phyloP scores from a whole-genome alignment of 192 early-diverging fungal genomes.

The Podila minutissima region DNA sequence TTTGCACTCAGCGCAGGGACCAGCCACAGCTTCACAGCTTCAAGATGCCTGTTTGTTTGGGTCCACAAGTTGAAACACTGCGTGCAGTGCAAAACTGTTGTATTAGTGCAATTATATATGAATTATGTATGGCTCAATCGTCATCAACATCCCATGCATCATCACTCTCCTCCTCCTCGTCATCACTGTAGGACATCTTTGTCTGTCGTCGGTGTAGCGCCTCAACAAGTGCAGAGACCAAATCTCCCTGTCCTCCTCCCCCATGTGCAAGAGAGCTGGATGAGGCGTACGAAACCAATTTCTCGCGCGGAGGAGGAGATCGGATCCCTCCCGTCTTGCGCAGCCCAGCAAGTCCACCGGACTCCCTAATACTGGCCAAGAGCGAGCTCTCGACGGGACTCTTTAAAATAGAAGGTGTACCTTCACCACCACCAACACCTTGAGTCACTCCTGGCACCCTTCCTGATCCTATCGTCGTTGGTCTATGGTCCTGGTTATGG shows the following conservation, averaged over 20 bases:
- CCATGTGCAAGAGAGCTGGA: slow-evolving; percentile 10
- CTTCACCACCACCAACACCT: neutral
- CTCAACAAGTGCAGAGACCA: slow-evolving; percentile 43
- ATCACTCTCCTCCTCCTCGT: slow-evolving; percentile 32
- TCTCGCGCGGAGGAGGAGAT: slow-evolving; percentile 23
- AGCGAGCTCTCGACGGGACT: slow-evolving; percentile 28
- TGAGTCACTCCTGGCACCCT: neutral
- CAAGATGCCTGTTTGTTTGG: too few species aligned
- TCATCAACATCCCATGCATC: slow-evolving; percentile 46
- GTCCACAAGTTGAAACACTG: too few species aligned
- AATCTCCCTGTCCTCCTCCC: slow-evolving; percentile 20
- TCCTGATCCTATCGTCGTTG: neutral
- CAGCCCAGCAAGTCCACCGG: slow-evolving; percentile 40
- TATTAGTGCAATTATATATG: too few species aligned
- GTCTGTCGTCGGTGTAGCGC: slow-evolving; percentile 46
- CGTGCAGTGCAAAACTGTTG: too few species aligned
- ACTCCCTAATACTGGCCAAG: slow-evolving; percentile 42
- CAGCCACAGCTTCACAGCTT: too few species aligned
- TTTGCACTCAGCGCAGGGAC: too few species aligned
- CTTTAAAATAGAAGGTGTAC: slow-evolving; percentile 1
- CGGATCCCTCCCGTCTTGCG: slow-evolving; percentile 48
- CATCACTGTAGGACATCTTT: slow-evolving; percentile 43
- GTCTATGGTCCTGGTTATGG: neutral
- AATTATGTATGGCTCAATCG: too few species aligned
- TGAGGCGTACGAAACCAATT: neutral